Base-by-base conservation (phyloP, 192 early-diverging fungal genomes). In the Gaertneriomyces semiglobifer region DNA sequence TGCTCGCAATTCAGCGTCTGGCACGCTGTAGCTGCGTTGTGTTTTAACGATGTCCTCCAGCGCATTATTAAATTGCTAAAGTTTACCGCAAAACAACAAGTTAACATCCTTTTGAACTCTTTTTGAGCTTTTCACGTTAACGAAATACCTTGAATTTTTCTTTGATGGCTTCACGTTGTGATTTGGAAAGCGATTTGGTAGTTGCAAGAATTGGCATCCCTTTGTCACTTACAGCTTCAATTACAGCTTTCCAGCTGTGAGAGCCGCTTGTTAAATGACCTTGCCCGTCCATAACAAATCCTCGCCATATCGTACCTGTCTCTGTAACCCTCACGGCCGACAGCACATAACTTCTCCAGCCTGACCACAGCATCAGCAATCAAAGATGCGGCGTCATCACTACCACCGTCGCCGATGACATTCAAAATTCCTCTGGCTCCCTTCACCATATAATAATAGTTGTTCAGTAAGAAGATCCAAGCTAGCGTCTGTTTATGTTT, bases 381-480 rank as follows among this genome's bases (percentile, higher is more conserved):
- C 48, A 71, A 44, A 9, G 65, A 75, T 0, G 79, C 76, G 25
- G 25, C 25, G 25, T 33, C 25, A 33, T 33, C 25, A 33, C 25
- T 33, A 33, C 25, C 25, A 0, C 25, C 25, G 25, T 33, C 25
- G 25, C 25, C 25, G 25, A 33, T 33, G 25, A 33, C 25, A 33
- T 33, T 33, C 25, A 33, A 33, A 33, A 33, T 33, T 2, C 25
- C 25, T 33, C 84, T 78, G 46, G 90, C 79, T 6, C 83, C 77
- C 68, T 90, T 88, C 7, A 81, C 66, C 40, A 90, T 86, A 66
- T 89, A 88, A 60, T 91, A 78, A 57, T 82, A 90, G 68, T 94
- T 94, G 77, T 94, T 94, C 25, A 94, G 75, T 44, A 92, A 66
- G 67, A 94, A 94, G 18, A 94, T 71, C 6, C 72, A 69, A 0